Evolutionary conservation across 2,329 filamentous ascomycete species (phyloP).

Genomic region (Hysterium pulicare): DNA sequence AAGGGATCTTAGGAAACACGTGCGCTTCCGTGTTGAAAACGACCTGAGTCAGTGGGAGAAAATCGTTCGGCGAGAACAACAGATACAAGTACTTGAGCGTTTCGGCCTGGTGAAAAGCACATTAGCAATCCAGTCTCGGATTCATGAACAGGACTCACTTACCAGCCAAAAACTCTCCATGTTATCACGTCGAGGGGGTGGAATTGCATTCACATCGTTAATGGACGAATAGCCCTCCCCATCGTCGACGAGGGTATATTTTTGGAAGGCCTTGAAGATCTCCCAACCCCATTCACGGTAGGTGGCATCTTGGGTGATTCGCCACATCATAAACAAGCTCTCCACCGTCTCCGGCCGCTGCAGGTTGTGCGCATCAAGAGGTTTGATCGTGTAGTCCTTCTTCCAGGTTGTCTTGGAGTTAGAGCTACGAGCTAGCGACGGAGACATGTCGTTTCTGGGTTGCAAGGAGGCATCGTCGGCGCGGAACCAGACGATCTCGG

Average conservation of each 20-base stretch:
- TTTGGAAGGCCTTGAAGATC: slow-evolving; percentile 86
- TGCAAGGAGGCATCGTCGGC: slow-evolving; percentile 46
- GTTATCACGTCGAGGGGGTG: slow-evolving; percentile 70
- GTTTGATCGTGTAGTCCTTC: slow-evolving; percentile 70
- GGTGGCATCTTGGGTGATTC: slow-evolving; percentile 78
- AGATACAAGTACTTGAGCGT: slow-evolving; percentile 94
- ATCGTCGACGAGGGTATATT: slow-evolving; percentile 72
- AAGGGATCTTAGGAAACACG: slow-evolving; percentile 75
- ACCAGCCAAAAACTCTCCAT: slow-evolving; percentile 97
- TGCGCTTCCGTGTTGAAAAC: slow-evolving; percentile 94
- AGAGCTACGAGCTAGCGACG: slow-evolving; percentile 35
- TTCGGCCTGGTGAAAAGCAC: slow-evolving; percentile 61
- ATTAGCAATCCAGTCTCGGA: not conserved
- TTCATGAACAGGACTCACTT: slow-evolving; percentile 36
- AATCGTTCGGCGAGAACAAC: slow-evolving; percentile 74
- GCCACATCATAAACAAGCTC: slow-evolving; percentile 92
- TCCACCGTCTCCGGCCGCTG: slow-evolving; percentile 90
- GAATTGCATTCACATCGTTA: slow-evolving; percentile 65
- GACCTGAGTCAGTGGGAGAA: slow-evolving; percentile 74
- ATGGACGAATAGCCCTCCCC: slow-evolving; percentile 76
- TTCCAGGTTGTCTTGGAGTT: slow-evolving; percentile 57
- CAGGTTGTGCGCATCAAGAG: slow-evolving; percentile 75
- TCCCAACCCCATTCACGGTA: slow-evolving; percentile 95
- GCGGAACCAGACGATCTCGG: slow-evolving; percentile 84
- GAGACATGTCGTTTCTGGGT: slow-evolving; percentile 39